Evolutionary conservation across 2,329 filamentous ascomycete genomes (phyloP), one percentile per base, ranked within the genome.

Genomic region (Didymella exigua): DNA sequence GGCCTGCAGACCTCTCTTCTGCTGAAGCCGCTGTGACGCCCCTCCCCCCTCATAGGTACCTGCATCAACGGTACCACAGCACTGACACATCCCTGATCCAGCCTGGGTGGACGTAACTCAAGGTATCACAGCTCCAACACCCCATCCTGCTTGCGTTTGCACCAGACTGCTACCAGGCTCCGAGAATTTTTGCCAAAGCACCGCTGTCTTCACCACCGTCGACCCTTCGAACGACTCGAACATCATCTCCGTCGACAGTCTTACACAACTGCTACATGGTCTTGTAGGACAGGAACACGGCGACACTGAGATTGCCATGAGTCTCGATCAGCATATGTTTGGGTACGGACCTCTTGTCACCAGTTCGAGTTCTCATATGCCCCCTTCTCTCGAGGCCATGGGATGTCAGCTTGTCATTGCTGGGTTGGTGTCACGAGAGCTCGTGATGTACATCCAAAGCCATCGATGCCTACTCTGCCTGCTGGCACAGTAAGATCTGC

Each of bases 291-390:
- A 58, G 58, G 56, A 52, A 62, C 50, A 60, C 54, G 58, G 63
- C 69, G 60, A 64, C 60, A 72, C 59, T 57, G 57, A 63, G 60
- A 61, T 65, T 72, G 74, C 69, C 73, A 76, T 76, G 74, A 75
- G 68, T 73, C 60, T 75, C 70, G 74, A 74, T 67, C 73, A 75
- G 59, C 69, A 74, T 37, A 73, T 71, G 65, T 70, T 75, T 74
- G 74, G 74, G 74, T 76, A 76, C 51, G 73, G 54, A 41, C 41
- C 60, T 62, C 59, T 53, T 66, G 65, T 59, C 57, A 52, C 46
- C 55, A 56, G 52, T 54, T 59, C 36, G 52, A 49, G 52, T 29
- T 27, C 30, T 57, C 49, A 50, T 37, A 44, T 55, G 51, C 46
- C 54, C 46, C 29, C 27, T 33, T 38, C 19, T 42, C 9, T 30